phyloP scores from a whole-genome alignment of 352 stramenopile species.

The Globisporangium radiosum region DNA sequence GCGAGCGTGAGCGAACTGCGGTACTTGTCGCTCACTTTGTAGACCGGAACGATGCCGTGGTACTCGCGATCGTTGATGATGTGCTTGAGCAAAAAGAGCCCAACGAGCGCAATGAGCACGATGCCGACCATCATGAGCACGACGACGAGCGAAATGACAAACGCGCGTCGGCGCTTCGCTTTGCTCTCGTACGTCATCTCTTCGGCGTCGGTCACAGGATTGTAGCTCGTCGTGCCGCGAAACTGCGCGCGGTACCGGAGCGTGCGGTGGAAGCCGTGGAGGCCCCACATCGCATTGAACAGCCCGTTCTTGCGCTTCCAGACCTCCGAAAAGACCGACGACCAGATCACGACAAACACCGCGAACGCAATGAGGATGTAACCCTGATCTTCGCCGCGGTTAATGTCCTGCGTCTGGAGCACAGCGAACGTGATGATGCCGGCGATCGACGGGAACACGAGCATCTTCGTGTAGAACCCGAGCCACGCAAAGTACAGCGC shows the following conservation, averaged over 20 bases:
- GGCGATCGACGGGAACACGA: conserved; percentile 69
- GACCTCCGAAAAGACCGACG: conserved; percentile 77
- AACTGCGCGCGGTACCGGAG: conserved; percentile 85
- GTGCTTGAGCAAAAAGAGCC: conserved; percentile 74
- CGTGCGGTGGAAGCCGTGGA: conserved; percentile 63
- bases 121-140: conserved; percentile 74
- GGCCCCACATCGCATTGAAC: conserved; percentile 81
- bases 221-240: conserved; percentile 59
- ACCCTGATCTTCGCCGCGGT: conserved; percentile 38
- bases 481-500: conserved; percentile 91
- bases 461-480: conserved; percentile 91
- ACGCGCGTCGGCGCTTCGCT: conserved; percentile 40
- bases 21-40: conserved; percentile 28
- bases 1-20: conserved; percentile 33
- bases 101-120: conserved; percentile 56
- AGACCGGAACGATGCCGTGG: conserved; percentile 7
- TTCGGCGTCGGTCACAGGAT: conserved; percentile 56
- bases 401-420: conserved; percentile 34
- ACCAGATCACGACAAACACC: conserved; percentile 85
- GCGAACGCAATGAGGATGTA: conserved; percentile 78
- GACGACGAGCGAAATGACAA: conserved; percentile 49
- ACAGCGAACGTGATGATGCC: conserved; percentile 76
- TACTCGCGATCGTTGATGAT: conserved; percentile 49
- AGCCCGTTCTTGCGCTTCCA: conserved; percentile 88
- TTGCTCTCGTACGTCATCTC: conserved; percentile 69